phyloP scores from a whole-genome alignment of 2,329 filamentous ascomycete species.

The Sphaceloma murrayae region DNA sequence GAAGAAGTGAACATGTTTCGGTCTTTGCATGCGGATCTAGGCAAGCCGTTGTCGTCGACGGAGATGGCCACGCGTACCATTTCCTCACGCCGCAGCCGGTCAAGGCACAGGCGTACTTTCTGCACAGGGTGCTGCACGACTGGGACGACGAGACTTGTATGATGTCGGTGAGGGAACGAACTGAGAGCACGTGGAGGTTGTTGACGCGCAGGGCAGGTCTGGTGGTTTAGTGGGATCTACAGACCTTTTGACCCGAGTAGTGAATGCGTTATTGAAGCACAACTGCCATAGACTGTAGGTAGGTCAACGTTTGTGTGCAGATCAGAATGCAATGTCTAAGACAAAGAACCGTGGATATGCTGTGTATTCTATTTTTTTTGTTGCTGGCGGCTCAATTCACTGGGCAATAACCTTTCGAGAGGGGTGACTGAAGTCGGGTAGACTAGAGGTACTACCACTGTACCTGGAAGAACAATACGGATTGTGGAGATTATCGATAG shows the following conservation, averaged over 20 bases:
- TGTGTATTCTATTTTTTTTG: too few species aligned
- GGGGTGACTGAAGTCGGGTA: too few species aligned
- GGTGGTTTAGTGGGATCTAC: not conserved
- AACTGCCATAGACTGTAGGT: conserved; percentile 5
- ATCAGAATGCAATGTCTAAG: not conserved
- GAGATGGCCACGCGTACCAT: conserved; percentile 26
- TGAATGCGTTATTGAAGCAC: conserved; percentile 11
- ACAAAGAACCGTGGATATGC: not conserved
- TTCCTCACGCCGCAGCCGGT: conserved; percentile 28
- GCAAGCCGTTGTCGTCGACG: conserved; percentile 22
- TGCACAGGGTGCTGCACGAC: conserved; percentile 24
- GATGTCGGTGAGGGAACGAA: conserved; percentile 11
- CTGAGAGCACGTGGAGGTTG: conserved; percentile 9
- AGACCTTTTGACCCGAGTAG: conserved; percentile 9
- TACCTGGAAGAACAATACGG: too few species aligned
- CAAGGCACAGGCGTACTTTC: conserved; percentile 22
- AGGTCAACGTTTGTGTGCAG: conserved; percentile 1
- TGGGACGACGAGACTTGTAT: conserved; percentile 21
- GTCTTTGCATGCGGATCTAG: not conserved
- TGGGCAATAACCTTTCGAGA: not conserved
- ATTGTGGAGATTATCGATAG: too few species aligned
- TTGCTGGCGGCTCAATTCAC: too few species aligned
- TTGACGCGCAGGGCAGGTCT: conserved; percentile 9
- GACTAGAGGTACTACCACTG: too few species aligned
- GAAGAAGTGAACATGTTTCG: conserved; percentile 12